A percentile compares a stretch with the other conserved stretches of the same genome.
These are phyloP conservation scores for Serendipita sp. DNA, from an alignment of 768 basidiomycete genomes.

Conservation along the genomic window DNA sequence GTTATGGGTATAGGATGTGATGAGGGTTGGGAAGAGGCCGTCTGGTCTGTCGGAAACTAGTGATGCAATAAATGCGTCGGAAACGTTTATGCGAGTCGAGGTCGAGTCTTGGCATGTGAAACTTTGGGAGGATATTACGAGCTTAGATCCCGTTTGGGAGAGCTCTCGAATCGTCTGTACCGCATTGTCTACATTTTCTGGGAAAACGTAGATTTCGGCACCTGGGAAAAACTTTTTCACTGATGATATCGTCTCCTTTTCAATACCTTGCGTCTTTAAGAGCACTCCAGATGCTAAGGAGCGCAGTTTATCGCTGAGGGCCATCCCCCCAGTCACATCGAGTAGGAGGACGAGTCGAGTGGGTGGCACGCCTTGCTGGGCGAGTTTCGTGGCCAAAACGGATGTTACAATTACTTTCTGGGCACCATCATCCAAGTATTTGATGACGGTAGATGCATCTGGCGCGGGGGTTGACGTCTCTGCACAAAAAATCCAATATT, in stretches of 20 bases:
- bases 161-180: constrained; percentile 43
- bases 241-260: constrained; percentile 61
- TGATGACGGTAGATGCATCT: constrained; percentile 24
- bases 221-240: constrained; percentile 57
- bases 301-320: constrained; percentile 58
- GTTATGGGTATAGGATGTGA: constrained; percentile 51
- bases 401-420: constrained; percentile 65
- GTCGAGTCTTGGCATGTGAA: constrained; percentile 46
- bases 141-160: constrained; percentile 37
- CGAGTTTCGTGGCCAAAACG: constrained; percentile 46
- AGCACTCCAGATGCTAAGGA: constrained; percentile 63
- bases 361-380: constrained; percentile 42
- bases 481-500: constrained; percentile 31
- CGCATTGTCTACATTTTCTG: constrained; percentile 22
- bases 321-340: constrained; percentile 54
- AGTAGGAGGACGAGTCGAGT: constrained; percentile 62
- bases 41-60: constrained; percentile 76
- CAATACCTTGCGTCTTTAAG: constrained; percentile 33
- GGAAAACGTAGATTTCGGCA: constrained; percentile 45
- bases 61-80: constrained; percentile 73
- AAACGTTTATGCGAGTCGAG: constrained; percentile 46
- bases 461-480: constrained; percentile 36
- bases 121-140: constrained; percentile 56
- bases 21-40: constrained; percentile 84
- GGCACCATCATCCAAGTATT: constrained; percentile 61